Base-by-base conservation (phyloP, 805 yeast species). In the Kuraishia ogatae region DNA sequence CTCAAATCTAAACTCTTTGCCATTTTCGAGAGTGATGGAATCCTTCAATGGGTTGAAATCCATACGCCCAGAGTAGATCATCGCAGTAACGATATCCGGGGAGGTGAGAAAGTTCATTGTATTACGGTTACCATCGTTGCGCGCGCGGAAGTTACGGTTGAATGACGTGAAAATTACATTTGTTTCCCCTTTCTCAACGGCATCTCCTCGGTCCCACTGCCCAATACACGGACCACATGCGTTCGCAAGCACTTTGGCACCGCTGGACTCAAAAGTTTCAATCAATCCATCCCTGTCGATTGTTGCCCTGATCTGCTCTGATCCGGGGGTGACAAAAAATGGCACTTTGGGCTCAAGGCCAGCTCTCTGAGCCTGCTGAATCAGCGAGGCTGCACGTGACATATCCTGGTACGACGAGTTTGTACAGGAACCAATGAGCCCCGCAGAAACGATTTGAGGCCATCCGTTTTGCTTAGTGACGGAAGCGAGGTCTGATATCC, bases 141-240 rank as follows among this genome's bases (percentile, higher is more conserved):
- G 89, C 61, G 97, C 85, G 65, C 97, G 88, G 83, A 93, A 93
- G 78, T 93, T 93, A 82, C 98, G 89, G 87, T 93, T 93, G 85
- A 89, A 93, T 59, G 97, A 90, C 48, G 97, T 89, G 67, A 93
- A 93, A 74, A 93, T 93, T 66, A 97, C 93, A 82, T 93, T 93
- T 77, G 89, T 87, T 71, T 92, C 94, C 71, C 92, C 94, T 81
- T 89, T 90, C 79, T 89, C 84, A 72, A 89, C 83, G 71, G 89
- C 92, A 67, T 80, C 87, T 50, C 74, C 74, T 76, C 98, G 87
- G 73, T 92, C 97, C 98, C 98, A 93, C 80, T 93, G 99, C 57
- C 99, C 99, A 69, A 93, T 93, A 78, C 99, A 93, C 66, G 98
- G 99, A 63, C 99, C 99, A 80, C 99, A 93, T 21, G 99, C 99